phyloP scores from a whole-genome alignment of 371 early-diverging fungal genomes.

The Mortierella sp. region DNA sequence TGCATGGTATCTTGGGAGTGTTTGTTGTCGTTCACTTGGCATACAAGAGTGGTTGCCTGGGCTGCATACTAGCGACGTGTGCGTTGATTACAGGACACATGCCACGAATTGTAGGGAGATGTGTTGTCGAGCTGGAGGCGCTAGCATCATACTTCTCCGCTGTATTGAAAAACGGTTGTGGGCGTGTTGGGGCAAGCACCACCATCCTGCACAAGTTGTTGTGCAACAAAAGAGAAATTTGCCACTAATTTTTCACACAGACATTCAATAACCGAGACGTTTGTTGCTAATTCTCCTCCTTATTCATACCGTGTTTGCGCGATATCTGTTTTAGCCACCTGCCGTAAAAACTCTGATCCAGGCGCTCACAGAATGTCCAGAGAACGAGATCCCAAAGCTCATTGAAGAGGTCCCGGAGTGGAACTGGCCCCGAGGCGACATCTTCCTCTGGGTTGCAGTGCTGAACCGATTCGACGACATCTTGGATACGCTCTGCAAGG shows the following conservation, averaged over 20 bases:
- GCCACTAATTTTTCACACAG: constrained; percentile 15
- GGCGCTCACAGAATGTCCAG: constrained; percentile 67
- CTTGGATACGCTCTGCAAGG: constrained; percentile 75
- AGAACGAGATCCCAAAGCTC: constrained; percentile 67
- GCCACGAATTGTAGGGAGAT: neutral
- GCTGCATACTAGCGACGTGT: neutral
- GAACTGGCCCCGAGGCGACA: constrained; percentile 90
- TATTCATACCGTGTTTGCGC: neutral
- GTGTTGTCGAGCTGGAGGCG: neutral
- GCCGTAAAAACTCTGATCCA: constrained; percentile 69
- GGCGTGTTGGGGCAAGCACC: neutral
- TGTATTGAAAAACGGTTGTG: neutral
- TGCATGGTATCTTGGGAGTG: neutral
- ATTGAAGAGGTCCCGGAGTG: constrained; percentile 72
- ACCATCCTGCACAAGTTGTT: neutral
- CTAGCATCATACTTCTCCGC: neutral
- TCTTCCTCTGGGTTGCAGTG: constrained; percentile 95
- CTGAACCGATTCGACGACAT: constrained; percentile 94
- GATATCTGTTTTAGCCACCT: constrained; percentile 62
- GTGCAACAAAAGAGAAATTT: constrained; percentile 2
- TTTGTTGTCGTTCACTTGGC: neutral
- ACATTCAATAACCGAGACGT: neutral
- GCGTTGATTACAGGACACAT: neutral
- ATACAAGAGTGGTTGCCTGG: neutral
- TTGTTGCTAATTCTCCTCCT: neutral